Base-by-base conservation (phyloP, 2,329 filamentous ascomycete species). In the Penicillium sp. region DNA sequence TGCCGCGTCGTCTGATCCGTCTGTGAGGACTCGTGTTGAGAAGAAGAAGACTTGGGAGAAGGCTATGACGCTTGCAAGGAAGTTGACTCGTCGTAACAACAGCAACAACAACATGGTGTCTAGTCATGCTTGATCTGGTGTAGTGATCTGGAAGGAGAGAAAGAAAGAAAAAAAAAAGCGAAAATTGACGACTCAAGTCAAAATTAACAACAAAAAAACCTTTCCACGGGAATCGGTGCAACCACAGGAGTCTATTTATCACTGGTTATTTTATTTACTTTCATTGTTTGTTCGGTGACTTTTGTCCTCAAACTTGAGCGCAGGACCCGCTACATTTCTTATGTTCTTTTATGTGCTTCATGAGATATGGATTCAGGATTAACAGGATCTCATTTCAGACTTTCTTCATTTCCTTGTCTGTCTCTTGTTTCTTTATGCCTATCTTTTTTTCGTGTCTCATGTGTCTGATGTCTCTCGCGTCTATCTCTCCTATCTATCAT, bases 51-150 rank as follows among this genome's bases (percentile, higher is more conserved):
- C 56, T 4, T 67, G 66, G 57, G 63, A 60, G 27, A 71, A 65
- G 42, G 70, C 69, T 1, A 59, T 67, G 54, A 65, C 59, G 6
- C 55, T 73, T 25, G 70, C 69, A 1, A 64, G 62, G 47, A 69
- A 63, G 37, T 42, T 72, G 22, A 67, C 65, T 11, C 65, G 62
- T 12, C 61, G 67, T 26, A 64, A 66, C 41, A 61, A 61, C 43
- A 62, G 29, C 18, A 50, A 65, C 37, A 61, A 60, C 46, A 62
- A 25, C n/a, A 50, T 64, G 11, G 56, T 68, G 12, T 60, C 64
- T n/a, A 58, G 55, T 33, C 54, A 57, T 27, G 60, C 56, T 43
- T 70, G 55, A 45, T 6, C 11, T 37, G 6, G 27, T n/a, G 0
- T 2, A 3, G 33, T 11, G 33, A 37, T 22, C 18, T 40, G 37